Conservation (phyloP, 2,329 filamentous ascomycete genomes). For the Fusarium paranaense region DNA sequence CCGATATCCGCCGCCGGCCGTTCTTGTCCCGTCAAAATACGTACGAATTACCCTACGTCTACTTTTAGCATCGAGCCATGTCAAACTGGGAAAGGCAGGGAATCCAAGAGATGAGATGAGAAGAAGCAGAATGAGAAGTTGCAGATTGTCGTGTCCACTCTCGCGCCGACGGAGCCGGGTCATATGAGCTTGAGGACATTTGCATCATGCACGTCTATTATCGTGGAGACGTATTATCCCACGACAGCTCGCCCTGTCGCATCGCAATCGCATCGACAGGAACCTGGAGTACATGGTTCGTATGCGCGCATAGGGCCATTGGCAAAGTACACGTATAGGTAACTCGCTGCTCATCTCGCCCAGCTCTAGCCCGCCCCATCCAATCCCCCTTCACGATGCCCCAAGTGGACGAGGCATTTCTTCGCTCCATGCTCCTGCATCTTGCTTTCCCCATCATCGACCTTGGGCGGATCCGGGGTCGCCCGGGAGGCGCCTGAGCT, state of each 20-base stretch:
- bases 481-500: slow-evolving; percentile 43
- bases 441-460: slow-evolving; percentile 40
- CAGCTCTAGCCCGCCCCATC: slow-evolving; percentile 8
- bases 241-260: slow-evolving; percentile 1
- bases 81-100: slow-evolving; percentile 1
- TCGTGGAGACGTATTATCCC: slow-evolving; percentile 27
- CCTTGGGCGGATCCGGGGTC: slow-evolving; percentile 45
- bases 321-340: slow-evolving; percentile 2
- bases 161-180: slow-evolving; percentile 31
- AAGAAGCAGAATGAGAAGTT: slow-evolving; percentile 8
- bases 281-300: slow-evolving; percentile 13
- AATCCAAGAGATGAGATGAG: slow-evolving; percentile 4
- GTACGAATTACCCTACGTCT: slow-evolving; percentile 17
- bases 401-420: slow-evolving; percentile 46
- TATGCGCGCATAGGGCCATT: slow-evolving; percentile 6
- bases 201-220: slow-evolving; percentile 32
- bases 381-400: slow-evolving; percentile 28
- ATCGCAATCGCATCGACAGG: slow-evolving; percentile 16
- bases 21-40: slow-evolving; percentile 16
- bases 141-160: slow-evolving; percentile 36
- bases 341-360: slow-evolving; percentile 7
- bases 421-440: slow-evolving; percentile 37
- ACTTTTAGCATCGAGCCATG: slow-evolving; percentile 4
- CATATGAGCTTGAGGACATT: slow-evolving; percentile 32
- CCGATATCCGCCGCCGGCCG: slow-evolving; percentile 15